Evolutionary conservation across 2,329 filamentous ascomycete genomes (phyloP), one percentile per base, ranked within the genome.

Genomic region (Scedosporium dehoogii): DNA sequence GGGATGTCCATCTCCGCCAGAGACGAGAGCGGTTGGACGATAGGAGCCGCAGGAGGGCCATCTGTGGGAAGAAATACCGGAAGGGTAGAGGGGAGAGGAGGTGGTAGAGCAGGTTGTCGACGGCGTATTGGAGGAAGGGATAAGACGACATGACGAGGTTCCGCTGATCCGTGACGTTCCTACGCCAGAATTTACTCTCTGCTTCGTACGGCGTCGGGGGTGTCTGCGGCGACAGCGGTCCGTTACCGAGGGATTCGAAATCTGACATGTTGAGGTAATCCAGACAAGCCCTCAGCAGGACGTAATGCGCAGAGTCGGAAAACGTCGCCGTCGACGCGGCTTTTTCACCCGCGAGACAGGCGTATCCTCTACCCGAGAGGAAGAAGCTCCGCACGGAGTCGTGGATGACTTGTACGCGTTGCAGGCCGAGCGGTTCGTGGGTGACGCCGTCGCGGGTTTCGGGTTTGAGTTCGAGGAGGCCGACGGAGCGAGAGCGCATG

Each of bases 251-350:
- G 10, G 66, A 62, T 14, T 72, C 70, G 38, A 73, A 71, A 60
- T 73, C 72, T 3, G 66, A 64, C 67, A 72, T 70, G 67, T 73
- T 71, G 62, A 74, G 69, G 62, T 70, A 73, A 3, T 66, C 66
- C 1, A 73, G 66, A 56, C 72, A 73, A 0, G 70, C 68, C 41
- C 69, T 66, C 5, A 74, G 65, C 5, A 74, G 64, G 18, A 67
- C 60, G 63, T 69, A 71, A 64, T 73, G 71, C 3, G 68, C 68
- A 1, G 67, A 63, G 64, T 73, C 70, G 63, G 69, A 60, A 44
- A 70, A 68, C 46, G 68, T 44, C 9, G 27, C 66, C 66, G 53
- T 1, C 65, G 63, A 3, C 23, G 58, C 16, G 57, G 53, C 42
- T 23, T 41, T 14, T 27, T n/a, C 18, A 14, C 57, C 63, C 6